Conservation (phyloP, 2,329 filamentous ascomycete species). For the Dothideomycetes sp. region DNA sequence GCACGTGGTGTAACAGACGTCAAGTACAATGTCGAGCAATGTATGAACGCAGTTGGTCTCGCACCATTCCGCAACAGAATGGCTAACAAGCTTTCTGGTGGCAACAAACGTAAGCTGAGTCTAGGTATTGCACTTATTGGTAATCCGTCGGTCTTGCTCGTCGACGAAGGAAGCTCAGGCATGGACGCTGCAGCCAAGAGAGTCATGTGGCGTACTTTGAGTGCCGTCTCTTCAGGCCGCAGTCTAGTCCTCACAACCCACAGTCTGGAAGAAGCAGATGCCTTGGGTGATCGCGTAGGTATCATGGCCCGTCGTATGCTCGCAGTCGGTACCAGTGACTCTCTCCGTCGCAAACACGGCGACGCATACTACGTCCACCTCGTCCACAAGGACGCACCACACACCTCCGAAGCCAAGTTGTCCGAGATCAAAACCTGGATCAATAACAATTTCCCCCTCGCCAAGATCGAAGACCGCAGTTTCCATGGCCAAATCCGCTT, state of each 20-base stretch:
- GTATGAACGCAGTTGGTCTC: constrained; percentile 74
- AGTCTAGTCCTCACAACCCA: constrained; percentile 84
- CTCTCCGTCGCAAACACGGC: constrained; percentile 65
- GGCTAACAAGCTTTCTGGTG: constrained; percentile 72
- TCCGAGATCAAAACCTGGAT: constrained; percentile 59
- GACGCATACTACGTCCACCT: constrained; percentile 74
- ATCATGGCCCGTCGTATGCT: constrained; percentile 84
- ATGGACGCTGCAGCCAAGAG: constrained; percentile 87
- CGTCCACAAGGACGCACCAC: constrained; percentile 64
- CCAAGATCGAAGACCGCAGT: constrained; percentile 60
- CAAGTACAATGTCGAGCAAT: constrained; percentile 65
- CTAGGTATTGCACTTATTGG: constrained; percentile 88
- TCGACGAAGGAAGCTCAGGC: constrained; percentile 82
- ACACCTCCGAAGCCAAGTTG: constrained; percentile 63
- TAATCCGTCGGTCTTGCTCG: constrained; percentile 74
- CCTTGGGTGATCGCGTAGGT: constrained; percentile 70
- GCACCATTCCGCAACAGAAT: constrained; percentile 61
- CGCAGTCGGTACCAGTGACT: constrained; percentile 66
- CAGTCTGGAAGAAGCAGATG: constrained; percentile 91
- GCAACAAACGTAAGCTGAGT: constrained; percentile 87
- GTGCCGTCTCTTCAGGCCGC: constrained; percentile 63
- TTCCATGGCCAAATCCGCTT: constrained; percentile 88
- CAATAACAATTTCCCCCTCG: constrained; percentile 48
- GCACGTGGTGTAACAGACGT: constrained; percentile 70
- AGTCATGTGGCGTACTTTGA: constrained; percentile 84